phyloP scores from a whole-genome alignment of 148 eudicot species.

The Polygonum maritimum region DNA sequence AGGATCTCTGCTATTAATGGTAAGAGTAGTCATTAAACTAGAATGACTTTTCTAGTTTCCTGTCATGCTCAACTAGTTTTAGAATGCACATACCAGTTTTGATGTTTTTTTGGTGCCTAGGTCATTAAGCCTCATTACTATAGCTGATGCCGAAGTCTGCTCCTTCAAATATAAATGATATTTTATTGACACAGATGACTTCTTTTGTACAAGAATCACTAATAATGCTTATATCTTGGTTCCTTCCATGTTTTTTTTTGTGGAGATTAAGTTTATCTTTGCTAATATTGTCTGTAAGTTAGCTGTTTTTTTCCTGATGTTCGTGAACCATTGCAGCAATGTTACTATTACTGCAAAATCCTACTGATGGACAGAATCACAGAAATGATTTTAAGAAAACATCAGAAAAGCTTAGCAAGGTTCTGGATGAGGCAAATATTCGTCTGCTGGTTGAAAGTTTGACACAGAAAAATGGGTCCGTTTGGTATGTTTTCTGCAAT shows the following conservation, averaged over 20 bases:
- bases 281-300: neutral
- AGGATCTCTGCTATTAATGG: slow-evolving; percentile 68
- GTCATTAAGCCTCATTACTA: neutral
- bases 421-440: slow-evolving; percentile 69
- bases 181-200: neutral
- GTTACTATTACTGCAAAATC: slow-evolving; percentile 37
- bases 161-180: neutral
- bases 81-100: neutral
- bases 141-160: neutral
- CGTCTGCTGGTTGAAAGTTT: slow-evolving; percentile 41
- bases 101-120: neutral
- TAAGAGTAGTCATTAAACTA: slow-evolving; percentile 15
- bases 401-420: slow-evolving; percentile 54
- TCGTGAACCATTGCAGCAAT: slow-evolving; percentile 36
- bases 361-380: slow-evolving; percentile 28
- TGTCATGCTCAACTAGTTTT: neutral
- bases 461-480: slow-evolving; percentile 51
- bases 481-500: slow-evolving; percentile 39
- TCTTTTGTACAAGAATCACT: neutral
- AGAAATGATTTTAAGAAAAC: slow-evolving; percentile 43
- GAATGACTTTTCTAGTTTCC: neutral
- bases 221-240: neutral
- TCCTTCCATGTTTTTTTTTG: neutral
- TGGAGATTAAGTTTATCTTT: neutral
- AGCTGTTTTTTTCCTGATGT: neutral